Evolutionary conservation across 306 rosid species (phyloP).

Genomic region (Cucurbita maxima): DNA sequence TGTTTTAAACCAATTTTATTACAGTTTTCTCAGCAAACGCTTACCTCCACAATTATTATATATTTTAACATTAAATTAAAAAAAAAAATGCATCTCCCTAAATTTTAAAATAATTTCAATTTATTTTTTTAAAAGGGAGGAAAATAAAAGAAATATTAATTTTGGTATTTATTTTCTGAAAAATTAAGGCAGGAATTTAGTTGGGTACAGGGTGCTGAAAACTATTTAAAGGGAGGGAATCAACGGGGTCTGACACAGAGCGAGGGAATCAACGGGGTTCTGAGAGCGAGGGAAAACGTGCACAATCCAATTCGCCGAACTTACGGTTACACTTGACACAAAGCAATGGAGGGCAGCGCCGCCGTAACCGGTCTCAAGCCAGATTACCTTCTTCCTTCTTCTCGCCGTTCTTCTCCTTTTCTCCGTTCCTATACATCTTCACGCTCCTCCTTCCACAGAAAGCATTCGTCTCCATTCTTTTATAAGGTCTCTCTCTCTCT

Average conservation of each 20-base stretch:
- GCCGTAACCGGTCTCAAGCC: conserved; percentile 23
- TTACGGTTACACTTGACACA: background rate
- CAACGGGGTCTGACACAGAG: no score
- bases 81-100: background rate
- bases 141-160: background rate
- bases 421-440: conserved; percentile 9
- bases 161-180: background rate
- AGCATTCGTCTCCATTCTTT: conserved; percentile 16
- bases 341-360: conserved; percentile 63
- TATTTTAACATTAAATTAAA: no score
- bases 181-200: background rate
- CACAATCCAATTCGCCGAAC: background rate
- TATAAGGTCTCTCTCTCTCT: conserved; percentile 25
- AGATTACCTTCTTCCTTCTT: conserved; percentile 24
- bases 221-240: background rate
- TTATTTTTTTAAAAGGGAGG: no score
- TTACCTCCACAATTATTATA: background rate
- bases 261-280: no score
- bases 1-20: no score
- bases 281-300: background rate
- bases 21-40: no score
- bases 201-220: background rate
- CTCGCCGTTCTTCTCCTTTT: conserved; percentile 17
- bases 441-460: background rate
- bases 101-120: no score